Base-by-base conservation (phyloP, 371 early-diverging fungal genomes). In the Actinomortierella wolfii region DNA sequence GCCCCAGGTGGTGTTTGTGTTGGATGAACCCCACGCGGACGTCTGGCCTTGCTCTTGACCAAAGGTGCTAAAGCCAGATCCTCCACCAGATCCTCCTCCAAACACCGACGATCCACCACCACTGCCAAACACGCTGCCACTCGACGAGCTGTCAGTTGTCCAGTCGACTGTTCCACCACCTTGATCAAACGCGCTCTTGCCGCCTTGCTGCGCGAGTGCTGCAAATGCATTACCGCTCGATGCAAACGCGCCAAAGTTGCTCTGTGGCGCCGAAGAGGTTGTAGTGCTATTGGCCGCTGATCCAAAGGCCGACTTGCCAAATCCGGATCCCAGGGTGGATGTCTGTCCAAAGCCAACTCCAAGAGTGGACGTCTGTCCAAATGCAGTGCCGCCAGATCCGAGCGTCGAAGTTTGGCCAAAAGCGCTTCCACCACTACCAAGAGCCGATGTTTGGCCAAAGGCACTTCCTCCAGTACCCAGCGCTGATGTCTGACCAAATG, bases 181-280 rank as follows among this genome's bases (percentile, higher is more conserved):
- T 24, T 56, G 59, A 8, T 44, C 43, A 25, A 67, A 52, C 15
- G 61, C 55, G 34, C 61, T 58, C 44, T 66, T 67, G 20, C 66
- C 66, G 8, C 59, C 63, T 41, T 47, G 49, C 18, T 46, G 57
- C 13, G 73, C 67, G 0, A 66, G 25, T 29, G 67, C 56, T 8
- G 66, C 71, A 51, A 73, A 73, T 7, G 73, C 73, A 28, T 73
- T 73, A 47, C 8, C 6, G 20, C 58, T 64, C 64, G 49, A 54
- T 17, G 71, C 73, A 56, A 73, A 73, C 6, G 66, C 29, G 20
- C 73, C 67, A 59, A 73, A 73, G 52, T 66, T 66, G 24, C 67
- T 66, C 26, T 51, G 52, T 2, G 67, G 48, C 13, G 61, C 49
- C 9, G 61, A 45, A 13, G 54, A 14, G 18, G 57, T 52, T n/a